Evolutionary conservation across 768 basidiomycete species (phyloP), one percentile per base, ranked within the genome.

Genomic region (Podaxis carcinomalis): DNA sequence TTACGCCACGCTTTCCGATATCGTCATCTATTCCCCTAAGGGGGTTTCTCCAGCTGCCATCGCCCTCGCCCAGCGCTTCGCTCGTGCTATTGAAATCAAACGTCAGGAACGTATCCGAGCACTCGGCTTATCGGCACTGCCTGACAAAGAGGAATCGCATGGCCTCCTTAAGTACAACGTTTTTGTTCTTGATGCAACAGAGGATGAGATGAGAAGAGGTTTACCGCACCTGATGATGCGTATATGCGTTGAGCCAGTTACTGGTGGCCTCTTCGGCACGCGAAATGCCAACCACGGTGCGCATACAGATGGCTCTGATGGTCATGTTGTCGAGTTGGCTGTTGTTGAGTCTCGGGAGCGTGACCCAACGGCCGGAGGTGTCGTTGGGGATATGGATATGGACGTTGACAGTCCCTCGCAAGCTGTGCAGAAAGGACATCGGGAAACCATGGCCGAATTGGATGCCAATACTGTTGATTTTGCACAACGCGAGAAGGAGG

Each of bases 1-100:
- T 60, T 93, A 92, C 66, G 87, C 89, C 1, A 89, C 92, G 5
- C 78, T 96, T n/a, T 93, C 92, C 49, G 94, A 96, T 67, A 86
- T 96, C 39, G 87, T 95, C 63, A 76, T 96, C 27, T 95, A 95
- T 73, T 93, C 91, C 13, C 91, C 91, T 6, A 80, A 74, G 42
- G 91, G 92, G 10, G 78, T 78, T 0, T 77, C 78, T 1, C 76
- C 78, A 6, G 77, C 80, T n/a, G 83, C 88, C 0, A 68, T 85
- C 46, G 74, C 80, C 23, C 78, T 90, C 36, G 90, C 90, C 0
- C 78, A 84, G 55, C 79, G 85, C 36, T 89, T 92, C 68, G 81
- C 79, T 64, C 74, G 80, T 19, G 90, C 90, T 0, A 76, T 90
- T 32, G 78, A 82, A 63, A 70, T 78, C 51, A 89, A 88, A 73